phyloP scores from a whole-genome alignment of 78 protist species.

The Planoprotostelium fungivorum region DNA sequence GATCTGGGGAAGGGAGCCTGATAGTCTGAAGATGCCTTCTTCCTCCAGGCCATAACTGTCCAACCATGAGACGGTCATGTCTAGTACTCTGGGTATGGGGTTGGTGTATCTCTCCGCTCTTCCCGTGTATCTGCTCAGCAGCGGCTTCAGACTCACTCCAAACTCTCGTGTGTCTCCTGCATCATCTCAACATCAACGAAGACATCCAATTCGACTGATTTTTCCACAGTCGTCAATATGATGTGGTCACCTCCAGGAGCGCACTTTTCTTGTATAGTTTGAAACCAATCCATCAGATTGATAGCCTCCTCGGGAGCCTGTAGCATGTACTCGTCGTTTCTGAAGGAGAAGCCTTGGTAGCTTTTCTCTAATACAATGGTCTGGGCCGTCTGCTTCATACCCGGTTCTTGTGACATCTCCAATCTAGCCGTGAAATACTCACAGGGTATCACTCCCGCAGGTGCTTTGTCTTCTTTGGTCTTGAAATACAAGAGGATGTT shows the following conservation, averaged over 20 bases:
- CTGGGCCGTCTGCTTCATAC: background rate
- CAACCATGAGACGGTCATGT: background rate
- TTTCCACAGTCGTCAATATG: background rate
- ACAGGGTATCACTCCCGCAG: conserved; percentile 62
- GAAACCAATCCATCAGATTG: background rate
- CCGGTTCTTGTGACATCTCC: background rate
- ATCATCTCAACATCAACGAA: background rate
- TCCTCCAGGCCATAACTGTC: background rate
- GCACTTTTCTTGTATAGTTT: background rate
- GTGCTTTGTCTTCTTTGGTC: conserved; percentile 56
- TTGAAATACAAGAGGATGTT: conserved; percentile 57
- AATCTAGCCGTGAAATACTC: conserved; percentile 24
- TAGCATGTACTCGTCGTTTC: background rate
- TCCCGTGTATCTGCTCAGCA: background rate
- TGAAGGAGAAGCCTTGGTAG: background rate
- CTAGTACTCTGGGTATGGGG: background rate
- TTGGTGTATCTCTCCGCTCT: background rate
- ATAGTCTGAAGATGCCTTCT: background rate
- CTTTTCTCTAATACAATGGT: background rate
- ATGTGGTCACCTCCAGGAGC: background rate
- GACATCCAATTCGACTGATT: background rate
- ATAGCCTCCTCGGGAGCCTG: background rate
- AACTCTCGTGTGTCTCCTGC: background rate
- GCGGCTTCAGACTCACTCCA: background rate
- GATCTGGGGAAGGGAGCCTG: background rate